These are phyloP conservation scores for Penstemon davidsonii DNA, from an alignment of 257 asterid species.

Conservation along the genomic window DNA sequence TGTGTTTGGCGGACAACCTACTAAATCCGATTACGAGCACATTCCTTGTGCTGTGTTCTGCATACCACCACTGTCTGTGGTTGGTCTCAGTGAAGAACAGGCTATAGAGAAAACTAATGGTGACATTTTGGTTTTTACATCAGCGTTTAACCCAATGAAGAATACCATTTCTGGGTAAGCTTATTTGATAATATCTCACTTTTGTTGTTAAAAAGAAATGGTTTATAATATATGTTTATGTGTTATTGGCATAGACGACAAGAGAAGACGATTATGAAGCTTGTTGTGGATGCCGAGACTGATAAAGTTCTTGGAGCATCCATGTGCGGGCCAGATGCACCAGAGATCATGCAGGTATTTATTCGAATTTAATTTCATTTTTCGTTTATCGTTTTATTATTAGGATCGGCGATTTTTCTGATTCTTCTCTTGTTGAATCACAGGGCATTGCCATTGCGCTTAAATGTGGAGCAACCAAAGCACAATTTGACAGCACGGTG, in stretches of 20 bases:
- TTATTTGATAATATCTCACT: neutral
- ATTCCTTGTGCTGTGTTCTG: constrained; percentile 94
- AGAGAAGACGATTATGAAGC: constrained; percentile 91
- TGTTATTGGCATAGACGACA: constrained; percentile 58
- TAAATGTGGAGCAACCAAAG: constrained; percentile 99
- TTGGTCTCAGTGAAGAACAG: constrained; percentile 87
- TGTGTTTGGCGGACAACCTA: constrained; percentile 85
- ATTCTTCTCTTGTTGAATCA: neutral
- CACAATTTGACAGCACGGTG: constrained; percentile 90
- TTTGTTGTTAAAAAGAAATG: neutral
- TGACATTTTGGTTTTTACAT: constrained; percentile 73
- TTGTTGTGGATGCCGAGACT: constrained; percentile 77
- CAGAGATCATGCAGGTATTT: constrained; percentile 94
- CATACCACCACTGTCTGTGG: constrained; percentile 95
- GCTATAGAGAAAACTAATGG: constrained; percentile 80
- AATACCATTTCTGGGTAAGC: constrained; percentile 92
- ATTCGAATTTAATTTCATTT: neutral
- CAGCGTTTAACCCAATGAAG: constrained; percentile 96
- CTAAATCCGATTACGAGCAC: constrained; percentile 62
- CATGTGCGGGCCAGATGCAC: constrained; percentile 98
- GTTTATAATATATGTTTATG: neutral
- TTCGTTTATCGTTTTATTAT: too few species aligned
- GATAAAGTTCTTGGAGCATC: constrained; percentile 98
- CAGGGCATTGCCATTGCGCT: constrained; percentile 95
- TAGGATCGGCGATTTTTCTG: neutral